Percentiles rank a stretch among this genome's conserved stretches.
Evolutionary conservation across 2,329 filamentous ascomycete genomes (phyloP).

Genomic region (Sphaerulina populicola): DNA sequence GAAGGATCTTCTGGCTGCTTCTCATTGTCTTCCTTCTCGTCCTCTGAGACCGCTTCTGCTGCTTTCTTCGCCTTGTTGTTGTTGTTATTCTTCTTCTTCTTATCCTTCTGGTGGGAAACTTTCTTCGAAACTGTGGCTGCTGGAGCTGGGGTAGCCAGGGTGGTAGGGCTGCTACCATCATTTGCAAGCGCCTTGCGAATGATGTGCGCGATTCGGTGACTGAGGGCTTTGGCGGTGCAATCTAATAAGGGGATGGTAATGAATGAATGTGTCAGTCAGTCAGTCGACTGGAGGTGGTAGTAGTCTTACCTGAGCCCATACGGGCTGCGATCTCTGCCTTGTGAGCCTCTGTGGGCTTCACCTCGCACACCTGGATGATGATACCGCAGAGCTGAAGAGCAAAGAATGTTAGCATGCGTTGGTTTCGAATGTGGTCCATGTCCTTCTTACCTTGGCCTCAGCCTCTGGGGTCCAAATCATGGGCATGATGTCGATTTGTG

Average conservation of each 20-base stretch:
- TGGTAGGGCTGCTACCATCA: background rate
- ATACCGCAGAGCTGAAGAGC: constrained; percentile 23
- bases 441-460: constrained; percentile 26
- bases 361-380: constrained; percentile 27
- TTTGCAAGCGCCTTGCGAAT: constrained; percentile 15
- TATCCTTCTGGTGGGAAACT: background rate
- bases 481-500: constrained; percentile 23
- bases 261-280: background rate
- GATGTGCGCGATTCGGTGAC: constrained; percentile 26
- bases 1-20: background rate
- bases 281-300: background rate
- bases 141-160: background rate
- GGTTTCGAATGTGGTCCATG: background rate
- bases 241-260: constrained; percentile 12
- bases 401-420: background rate
- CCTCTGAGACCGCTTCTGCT: background rate
- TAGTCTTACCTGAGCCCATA: constrained; percentile 26
- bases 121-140: background rate
- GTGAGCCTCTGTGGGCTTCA: constrained; percentile 24
- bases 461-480: constrained; percentile 28
- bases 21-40: constrained; percentile 3
- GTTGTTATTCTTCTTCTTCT: background rate
- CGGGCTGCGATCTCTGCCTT: constrained; percentile 22
- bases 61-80: too few relatives aligned
- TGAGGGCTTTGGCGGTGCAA: constrained; percentile 30